Evolutionary conservation across 441 rosid genomes (phyloP).

Genomic region (Populus tomentosa): DNA sequence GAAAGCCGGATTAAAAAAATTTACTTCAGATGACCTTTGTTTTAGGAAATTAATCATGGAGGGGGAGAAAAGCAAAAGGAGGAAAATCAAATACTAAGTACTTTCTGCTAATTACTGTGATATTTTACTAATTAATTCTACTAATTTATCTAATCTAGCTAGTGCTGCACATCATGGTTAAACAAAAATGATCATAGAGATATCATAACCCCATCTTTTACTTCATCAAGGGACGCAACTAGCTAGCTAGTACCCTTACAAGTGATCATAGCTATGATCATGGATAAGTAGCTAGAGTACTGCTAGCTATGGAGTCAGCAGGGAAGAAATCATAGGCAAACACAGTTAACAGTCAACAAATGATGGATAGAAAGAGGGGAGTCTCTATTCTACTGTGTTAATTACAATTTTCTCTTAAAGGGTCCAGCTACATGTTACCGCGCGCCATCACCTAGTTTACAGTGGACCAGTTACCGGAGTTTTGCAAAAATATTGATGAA

Average conservation of each 20-base stretch:
- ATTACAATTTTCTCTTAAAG: too few species aligned
- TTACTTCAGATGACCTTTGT: background rate
- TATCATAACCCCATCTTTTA: background rate
- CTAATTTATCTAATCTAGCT: too few species aligned
- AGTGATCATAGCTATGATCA: background rate
- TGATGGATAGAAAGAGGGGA: too few species aligned
- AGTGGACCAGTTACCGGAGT: background rate
- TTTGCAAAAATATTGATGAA: background rate
- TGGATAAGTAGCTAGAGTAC: background rate
- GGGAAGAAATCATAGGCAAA: too few species aligned
- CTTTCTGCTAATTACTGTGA: too few species aligned
- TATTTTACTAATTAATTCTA: too few species aligned
- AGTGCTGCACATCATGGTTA: too few species aligned
- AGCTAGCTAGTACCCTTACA: background rate
- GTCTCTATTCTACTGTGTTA: too few species aligned
- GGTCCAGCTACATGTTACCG: background rate
- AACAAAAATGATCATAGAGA: background rate
- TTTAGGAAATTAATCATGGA: background rate
- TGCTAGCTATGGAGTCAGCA: too few species aligned
- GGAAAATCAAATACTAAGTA: too few species aligned
- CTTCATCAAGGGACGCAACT: background rate
- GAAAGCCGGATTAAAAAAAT: background rate
- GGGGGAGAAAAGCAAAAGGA: background rate
- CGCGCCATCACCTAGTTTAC: background rate
- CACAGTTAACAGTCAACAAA: too few species aligned